phyloP scores from a whole-genome alignment of 108 stramenopile species.

The Aurantiochytrium sp. region DNA sequence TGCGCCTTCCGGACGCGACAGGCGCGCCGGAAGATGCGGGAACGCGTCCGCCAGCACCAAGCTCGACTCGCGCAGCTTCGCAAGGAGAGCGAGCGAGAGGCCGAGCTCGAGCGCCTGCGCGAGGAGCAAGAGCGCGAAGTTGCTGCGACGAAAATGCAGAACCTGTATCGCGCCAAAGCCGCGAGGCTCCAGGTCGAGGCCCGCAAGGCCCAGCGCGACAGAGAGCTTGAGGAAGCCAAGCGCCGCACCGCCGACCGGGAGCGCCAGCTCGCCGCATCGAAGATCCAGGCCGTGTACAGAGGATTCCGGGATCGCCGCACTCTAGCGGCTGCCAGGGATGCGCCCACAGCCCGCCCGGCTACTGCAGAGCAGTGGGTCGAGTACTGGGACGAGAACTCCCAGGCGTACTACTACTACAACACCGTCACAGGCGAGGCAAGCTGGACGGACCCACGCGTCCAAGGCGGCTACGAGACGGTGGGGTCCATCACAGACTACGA shows the following conservation, averaged over 20 bases:
- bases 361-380: slow-evolving; percentile 47
- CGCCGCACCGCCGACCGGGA: neutral
- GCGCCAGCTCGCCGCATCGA: neutral
- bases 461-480: slow-evolving; percentile 26
- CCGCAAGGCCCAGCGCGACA: neutral
- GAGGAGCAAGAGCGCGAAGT: neutral
- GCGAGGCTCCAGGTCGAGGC: neutral
- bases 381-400: slow-evolving; percentile 47
- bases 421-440: slow-evolving; percentile 47
- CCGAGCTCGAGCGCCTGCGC: neutral
- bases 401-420: slow-evolving; percentile 52
- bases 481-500: neutral
- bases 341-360: neutral
- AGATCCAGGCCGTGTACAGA: neutral
- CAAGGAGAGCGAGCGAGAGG: neutral
- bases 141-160: neutral
- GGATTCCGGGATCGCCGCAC: neutral
- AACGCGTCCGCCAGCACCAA: neutral
- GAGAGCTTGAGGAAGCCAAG: neutral
- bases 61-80: neutral
- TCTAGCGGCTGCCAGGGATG: neutral
- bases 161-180: neutral
- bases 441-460: slow-evolving; percentile 36
- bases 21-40: neutral
- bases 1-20: neutral